phyloP scores from a whole-genome alignment of 78 protist genomes.

The Dictyostelium intermedium region DNA sequence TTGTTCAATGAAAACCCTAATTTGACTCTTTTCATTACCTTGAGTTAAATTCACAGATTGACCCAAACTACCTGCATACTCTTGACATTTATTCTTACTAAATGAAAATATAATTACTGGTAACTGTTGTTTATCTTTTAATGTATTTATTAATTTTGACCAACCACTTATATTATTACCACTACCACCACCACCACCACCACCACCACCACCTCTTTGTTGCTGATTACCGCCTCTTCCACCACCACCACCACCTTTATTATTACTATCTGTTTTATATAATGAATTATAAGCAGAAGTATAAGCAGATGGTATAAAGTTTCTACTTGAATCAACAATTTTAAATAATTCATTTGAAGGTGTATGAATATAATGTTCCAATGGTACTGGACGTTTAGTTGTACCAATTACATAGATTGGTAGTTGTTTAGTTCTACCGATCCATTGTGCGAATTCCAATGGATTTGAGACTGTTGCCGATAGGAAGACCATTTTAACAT shows the following conservation, averaged over 20 bases:
- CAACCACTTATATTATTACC: slow-evolving; percentile 44
- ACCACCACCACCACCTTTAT: not conserved
- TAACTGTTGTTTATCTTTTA: slow-evolving; percentile 73
- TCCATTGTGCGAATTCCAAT: slow-evolving; percentile 96
- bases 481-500: slow-evolving; percentile 90
- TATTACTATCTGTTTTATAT: not conserved
- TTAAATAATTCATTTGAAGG: slow-evolving; percentile 47
- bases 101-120: slow-evolving; percentile 93
- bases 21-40: slow-evolving; percentile 78
- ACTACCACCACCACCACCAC: not conserved
- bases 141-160: slow-evolving; percentile 47
- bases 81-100: slow-evolving; percentile 88
- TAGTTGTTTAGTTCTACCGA: slow-evolving; percentile 87
- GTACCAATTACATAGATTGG: slow-evolving; percentile 90
- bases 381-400: slow-evolving; percentile 94
- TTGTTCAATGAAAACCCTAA: slow-evolving; percentile 77
- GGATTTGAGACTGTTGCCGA: slow-evolving; percentile 97
- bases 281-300: slow-evolving; percentile 21
- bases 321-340: slow-evolving; percentile 61
- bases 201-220: not conserved
- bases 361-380: slow-evolving; percentile 88
- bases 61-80: slow-evolving; percentile 68
- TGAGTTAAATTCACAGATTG: slow-evolving; percentile 81
- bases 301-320: slow-evolving; percentile 32
- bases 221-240: not conserved